A percentile compares a stretch with the other conserved stretches of the same genome.
Conservation (phyloP, 306 rosid genomes). For the Fagus crenata region DNA sequence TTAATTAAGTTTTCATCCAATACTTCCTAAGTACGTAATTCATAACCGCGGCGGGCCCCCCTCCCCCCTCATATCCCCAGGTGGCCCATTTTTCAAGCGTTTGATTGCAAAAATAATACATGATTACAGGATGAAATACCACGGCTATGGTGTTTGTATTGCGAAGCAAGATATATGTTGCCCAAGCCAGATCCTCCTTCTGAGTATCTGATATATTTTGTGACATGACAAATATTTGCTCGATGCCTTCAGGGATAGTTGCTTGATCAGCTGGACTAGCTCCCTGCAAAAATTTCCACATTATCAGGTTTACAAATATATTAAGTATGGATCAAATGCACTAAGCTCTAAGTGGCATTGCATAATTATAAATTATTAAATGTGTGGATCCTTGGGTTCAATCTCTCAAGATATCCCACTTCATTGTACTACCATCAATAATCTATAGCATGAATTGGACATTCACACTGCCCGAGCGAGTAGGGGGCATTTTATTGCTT, state of each 20-base stretch:
- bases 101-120: slow-evolving; percentile 9
- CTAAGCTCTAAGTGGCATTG: neutral
- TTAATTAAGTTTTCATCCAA: neutral
- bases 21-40: neutral
- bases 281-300: slow-evolving; percentile 54
- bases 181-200: slow-evolving; percentile 93
- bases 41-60: neutral
- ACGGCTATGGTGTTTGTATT: slow-evolving; percentile 66
- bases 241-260: slow-evolving; percentile 60
- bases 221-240: slow-evolving; percentile 79
- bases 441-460: too few relatives aligned
- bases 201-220: slow-evolving; percentile 40
- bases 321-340: slow-evolving; percentile 9
- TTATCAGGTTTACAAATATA: neutral
- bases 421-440: too few relatives aligned
- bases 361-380: neutral
- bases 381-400: neutral
- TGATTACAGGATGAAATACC: slow-evolving; percentile 41
- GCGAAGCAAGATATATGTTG: slow-evolving; percentile 74
- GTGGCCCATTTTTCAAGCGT: slow-evolving; percentile 5
- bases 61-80: neutral
- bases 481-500: too few relatives aligned
- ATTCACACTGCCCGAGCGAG: too few relatives aligned
- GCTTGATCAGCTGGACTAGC: slow-evolving; percentile 63
- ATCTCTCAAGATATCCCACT: neutral